These are phyloP conservation scores for Tolypocladium nubicola DNA, from an alignment of 2,329 filamentous ascomycete genomes.

Conservation along the genomic window DNA sequence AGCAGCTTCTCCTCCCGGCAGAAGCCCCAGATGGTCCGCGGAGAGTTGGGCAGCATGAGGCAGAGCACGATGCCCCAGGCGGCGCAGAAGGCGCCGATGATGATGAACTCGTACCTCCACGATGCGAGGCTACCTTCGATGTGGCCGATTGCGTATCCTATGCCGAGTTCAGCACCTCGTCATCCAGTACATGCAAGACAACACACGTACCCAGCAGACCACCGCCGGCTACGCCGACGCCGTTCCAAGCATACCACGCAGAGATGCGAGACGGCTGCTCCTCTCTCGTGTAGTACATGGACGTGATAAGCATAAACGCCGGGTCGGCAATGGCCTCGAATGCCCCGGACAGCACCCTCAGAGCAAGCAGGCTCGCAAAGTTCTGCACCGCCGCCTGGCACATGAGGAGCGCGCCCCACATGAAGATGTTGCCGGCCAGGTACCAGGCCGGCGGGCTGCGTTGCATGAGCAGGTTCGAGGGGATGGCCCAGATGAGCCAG, in stretches of 20 bases:
- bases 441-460: constrained; percentile 24
- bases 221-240: constrained; percentile 47
- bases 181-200: background rate
- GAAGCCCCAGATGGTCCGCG: constrained; percentile 41
- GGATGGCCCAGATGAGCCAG: constrained; percentile 25
- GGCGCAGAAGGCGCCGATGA: constrained; percentile 48
- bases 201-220: constrained; percentile 26
- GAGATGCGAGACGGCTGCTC: constrained; percentile 53
- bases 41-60: constrained; percentile 46
- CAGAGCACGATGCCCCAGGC: constrained; percentile 49
- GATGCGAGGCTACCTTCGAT: constrained; percentile 44
- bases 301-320: constrained; percentile 51
- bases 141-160: constrained; percentile 48
- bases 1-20: constrained; percentile 39
- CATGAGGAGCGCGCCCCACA: constrained; percentile 39
- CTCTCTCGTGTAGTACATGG: constrained; percentile 53
- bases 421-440: constrained; percentile 37
- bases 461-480: constrained; percentile 20
- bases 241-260: constrained; percentile 49
- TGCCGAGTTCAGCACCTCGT: background rate
- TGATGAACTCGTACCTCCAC: constrained; percentile 60
- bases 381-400: constrained; percentile 43
- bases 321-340: constrained; percentile 45
- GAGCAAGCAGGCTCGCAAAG: constrained; percentile 42
- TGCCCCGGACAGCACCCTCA: constrained; percentile 51